These are phyloP conservation scores for Ilyonectria destructans DNA, from an alignment of 2,329 filamentous ascomycete species.

Conservation along the genomic window DNA sequence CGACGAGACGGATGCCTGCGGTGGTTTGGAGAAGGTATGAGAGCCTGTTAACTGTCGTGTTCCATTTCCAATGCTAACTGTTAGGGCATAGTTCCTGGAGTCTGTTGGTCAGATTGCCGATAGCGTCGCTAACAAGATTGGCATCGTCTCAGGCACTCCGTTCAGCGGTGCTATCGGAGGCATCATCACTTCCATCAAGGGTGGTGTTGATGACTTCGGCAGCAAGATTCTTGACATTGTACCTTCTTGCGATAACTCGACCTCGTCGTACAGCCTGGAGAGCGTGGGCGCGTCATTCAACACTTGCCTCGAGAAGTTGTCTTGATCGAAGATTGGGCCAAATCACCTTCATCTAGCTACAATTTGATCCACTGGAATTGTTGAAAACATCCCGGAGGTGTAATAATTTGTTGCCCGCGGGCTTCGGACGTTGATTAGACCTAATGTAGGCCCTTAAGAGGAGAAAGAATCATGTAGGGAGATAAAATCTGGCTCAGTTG, in stretches of 20 bases:
- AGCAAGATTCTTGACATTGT: slow-evolving; percentile 3
- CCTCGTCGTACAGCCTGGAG: slow-evolving; percentile 12
- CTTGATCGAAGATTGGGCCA: neutral
- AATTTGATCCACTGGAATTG: neutral
- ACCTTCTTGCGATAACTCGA: slow-evolving; percentile 9
- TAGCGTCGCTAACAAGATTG: slow-evolving; percentile 11
- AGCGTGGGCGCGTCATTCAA: slow-evolving; percentile 6
- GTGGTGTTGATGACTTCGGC: slow-evolving; percentile 4
- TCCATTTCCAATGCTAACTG: neutral
- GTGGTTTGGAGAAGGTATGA: neutral
- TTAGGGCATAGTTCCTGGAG: neutral
- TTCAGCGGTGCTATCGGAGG: slow-evolving; percentile 4
- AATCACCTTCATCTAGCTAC: neutral
- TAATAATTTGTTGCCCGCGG: no score
- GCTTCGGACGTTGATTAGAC: no score
- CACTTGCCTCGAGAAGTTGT: slow-evolving; percentile 8
- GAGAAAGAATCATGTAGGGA: no score
- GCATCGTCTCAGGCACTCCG: neutral
- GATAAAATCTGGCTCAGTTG: no score
- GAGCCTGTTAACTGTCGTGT: neutral
- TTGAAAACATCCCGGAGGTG: no score
- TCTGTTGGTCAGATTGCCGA: slow-evolving; percentile 4
- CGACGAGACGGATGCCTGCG: neutral
- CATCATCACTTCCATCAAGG: slow-evolving; percentile 8
- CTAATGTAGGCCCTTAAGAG: no score